Evolutionary conservation across 768 basidiomycete species (phyloP).

Genomic region (Steccherinum ochraceum): DNA sequence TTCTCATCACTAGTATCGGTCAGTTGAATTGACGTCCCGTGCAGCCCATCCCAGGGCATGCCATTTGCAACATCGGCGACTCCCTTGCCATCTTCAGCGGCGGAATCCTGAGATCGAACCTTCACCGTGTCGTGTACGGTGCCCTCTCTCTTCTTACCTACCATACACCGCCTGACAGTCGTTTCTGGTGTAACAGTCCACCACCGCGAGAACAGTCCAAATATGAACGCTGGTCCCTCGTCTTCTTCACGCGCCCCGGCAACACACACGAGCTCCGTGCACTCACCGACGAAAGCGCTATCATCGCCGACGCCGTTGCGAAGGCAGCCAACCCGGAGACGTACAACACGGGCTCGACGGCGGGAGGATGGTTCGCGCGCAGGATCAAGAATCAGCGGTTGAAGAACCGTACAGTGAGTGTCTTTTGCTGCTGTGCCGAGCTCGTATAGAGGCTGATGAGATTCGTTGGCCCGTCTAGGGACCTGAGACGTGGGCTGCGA

Average conservation of each 20-base stretch:
- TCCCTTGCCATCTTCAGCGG: constrained; percentile 44
- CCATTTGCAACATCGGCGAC: constrained; percentile 23
- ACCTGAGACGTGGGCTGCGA: background rate
- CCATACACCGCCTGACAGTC: background rate
- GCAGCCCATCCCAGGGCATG: constrained; percentile 21
- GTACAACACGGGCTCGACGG: constrained; percentile 30
- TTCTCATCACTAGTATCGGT: background rate
- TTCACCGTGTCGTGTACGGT: constrained; percentile 52
- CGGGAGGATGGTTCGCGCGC: constrained; percentile 35
- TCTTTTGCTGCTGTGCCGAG: background rate
- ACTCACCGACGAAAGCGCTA: constrained; percentile 41
- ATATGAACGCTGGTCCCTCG: constrained; percentile 57
- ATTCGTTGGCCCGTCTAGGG: background rate
- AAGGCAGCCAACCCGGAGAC: constrained; percentile 29
- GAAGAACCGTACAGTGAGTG: constrained; percentile 28
- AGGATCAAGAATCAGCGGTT: constrained; percentile 34
- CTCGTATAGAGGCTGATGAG: background rate
- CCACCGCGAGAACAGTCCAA: constrained; percentile 52
- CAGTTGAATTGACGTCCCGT: background rate
- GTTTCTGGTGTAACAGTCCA: constrained; percentile 25
- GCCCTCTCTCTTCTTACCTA: constrained; percentile 7
- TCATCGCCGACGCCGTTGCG: constrained; percentile 39
- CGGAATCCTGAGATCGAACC: constrained; percentile 52
- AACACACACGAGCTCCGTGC: constrained; percentile 45
- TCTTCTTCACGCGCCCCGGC: constrained; percentile 61